phyloP scores from a whole-genome alignment of 176 grass and related monocot species.

The Phoenix roebelenii region DNA sequence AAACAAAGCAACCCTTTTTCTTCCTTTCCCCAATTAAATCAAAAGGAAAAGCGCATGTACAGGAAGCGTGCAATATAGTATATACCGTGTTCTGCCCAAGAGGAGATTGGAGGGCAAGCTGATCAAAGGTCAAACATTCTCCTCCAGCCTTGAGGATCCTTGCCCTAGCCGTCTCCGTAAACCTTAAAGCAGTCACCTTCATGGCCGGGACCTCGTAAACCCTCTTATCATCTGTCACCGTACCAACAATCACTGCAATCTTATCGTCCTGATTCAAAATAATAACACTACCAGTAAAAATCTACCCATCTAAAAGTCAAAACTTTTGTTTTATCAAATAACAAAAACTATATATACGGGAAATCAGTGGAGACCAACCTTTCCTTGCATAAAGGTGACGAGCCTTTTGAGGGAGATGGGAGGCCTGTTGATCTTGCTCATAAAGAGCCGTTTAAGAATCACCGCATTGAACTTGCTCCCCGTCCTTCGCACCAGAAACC shows the following conservation, averaged over 20 bases:
- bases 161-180: conserved; percentile 24
- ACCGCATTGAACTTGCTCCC: conserved; percentile 14
- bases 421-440: conserved; percentile 21
- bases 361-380: background rate
- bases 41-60: no score
- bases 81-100: conserved; percentile 24
- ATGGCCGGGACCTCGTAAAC: conserved; percentile 14
- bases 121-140: conserved; percentile 24
- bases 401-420: conserved; percentile 20
- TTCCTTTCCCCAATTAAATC: no score
- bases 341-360: background rate
- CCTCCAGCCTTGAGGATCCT: conserved; percentile 24
- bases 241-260: conserved; percentile 19
- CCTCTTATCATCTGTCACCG: conserved; percentile 21
- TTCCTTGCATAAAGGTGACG: conserved; percentile 9
- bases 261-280: background rate
- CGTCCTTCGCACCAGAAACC: conserved; percentile 21
- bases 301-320: no score
- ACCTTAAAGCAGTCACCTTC: conserved; percentile 22
- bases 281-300: no score
- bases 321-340: background rate
- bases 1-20: no score
- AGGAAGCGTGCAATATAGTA: no score
- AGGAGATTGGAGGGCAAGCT: conserved; percentile 16
- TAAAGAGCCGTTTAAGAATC: conserved; percentile 20